Conservation (phyloP, 164 flowering plant species). For the Liriodendron chinense region DNA sequence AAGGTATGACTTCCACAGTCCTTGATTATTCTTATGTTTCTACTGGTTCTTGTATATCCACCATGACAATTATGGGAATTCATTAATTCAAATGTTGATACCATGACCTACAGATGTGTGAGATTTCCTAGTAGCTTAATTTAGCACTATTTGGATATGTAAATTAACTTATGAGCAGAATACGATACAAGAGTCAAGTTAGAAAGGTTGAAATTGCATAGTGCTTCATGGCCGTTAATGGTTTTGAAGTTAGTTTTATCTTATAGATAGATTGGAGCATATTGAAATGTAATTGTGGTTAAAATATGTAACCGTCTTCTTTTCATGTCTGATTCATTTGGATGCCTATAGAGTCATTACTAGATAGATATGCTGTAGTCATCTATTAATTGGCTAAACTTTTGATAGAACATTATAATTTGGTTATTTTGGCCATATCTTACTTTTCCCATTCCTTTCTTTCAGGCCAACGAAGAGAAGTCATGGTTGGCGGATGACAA, state of each 20-base stretch:
- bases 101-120: not conserved
- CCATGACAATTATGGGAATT: not conserved
- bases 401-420: too few species aligned
- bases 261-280: too few species aligned
- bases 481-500: conserved; percentile 83
- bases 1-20: too few species aligned
- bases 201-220: too few species aligned
- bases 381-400: not conserved
- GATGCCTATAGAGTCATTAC: not conserved
- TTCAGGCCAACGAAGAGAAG: conserved; percentile 42
- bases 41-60: not conserved
- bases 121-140: not conserved
- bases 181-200: not conserved
- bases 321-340: not conserved
- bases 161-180: not conserved
- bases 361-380: not conserved
- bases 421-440: not conserved
- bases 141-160: not conserved
- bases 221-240: too few species aligned
- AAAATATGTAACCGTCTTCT: not conserved
- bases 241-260: too few species aligned
- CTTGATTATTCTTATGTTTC: too few species aligned
- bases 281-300: not conserved
- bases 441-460: conserved; percentile 8
- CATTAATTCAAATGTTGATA: not conserved